Evolutionary conservation across 257 asterid genomes (phyloP), one percentile per base, ranked within the genome.

Genomic region (Solanum pinnatisectum): DNA sequence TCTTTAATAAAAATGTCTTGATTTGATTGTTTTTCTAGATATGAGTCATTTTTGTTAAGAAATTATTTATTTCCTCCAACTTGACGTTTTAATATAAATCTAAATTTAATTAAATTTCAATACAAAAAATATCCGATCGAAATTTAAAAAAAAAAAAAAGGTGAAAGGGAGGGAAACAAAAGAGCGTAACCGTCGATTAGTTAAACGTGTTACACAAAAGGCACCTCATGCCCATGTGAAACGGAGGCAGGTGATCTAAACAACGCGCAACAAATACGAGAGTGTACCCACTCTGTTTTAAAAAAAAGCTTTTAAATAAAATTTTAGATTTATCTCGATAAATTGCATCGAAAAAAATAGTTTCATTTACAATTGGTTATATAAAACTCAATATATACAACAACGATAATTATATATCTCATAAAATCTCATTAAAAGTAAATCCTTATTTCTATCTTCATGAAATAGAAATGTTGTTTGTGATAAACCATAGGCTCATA

Each of bases 31-130:
- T 30, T 70, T 70, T 27, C 18, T 3, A 18, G n/a, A 8, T 22
- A 8, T 20, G 12, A 8, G 1, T 20, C 5, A 59, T 22, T 0
- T 22, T 22, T 59, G 1, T 59, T 59, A 20, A 5, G 15, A 15
- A 14, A 15, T 4, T 4, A 1, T 13, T 13, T 46, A 46, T 46
- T 4, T 59, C 67, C 65, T 56, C 5, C 2, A 20, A 59, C 2
- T 0, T 60, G 2, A 1, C 1, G 0, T 4, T 63, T 63, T 2
- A 0, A 23, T 2, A 27, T 30, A 70, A 68, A 30, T 70, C 1
- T 0, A 70, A 3, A 70, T 14, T 68, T 27, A 0, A 68, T 27
- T 15, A 14, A 39, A 39, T 39, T 5, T 1, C 16, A 4, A 4
- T 44, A 5, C 0, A 22, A 22, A 6, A 0, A n/a, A n/a, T n/a